phyloP scores from a whole-genome alignment of 2,329 filamentous ascomycete species.

The Cladosporium sphaerospermum region DNA sequence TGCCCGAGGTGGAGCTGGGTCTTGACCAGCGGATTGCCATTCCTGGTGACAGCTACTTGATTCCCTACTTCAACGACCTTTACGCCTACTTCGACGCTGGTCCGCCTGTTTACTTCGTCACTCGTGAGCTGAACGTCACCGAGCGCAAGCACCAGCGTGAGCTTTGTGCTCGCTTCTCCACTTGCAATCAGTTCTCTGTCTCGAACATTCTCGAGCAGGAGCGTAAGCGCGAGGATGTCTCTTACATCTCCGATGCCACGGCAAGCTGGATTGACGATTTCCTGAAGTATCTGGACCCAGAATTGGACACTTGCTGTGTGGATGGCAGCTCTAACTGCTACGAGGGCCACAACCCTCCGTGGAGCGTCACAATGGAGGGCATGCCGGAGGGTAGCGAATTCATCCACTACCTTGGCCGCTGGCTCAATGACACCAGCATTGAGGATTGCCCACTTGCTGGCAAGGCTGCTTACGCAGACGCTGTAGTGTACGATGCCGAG shows the following conservation, averaged over 20 bases:
- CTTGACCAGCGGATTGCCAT: conserved; percentile 93
- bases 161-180: conserved; percentile 84
- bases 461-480: conserved; percentile 77
- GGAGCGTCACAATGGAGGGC: conserved; percentile 82
- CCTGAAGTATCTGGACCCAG: conserved; percentile 92
- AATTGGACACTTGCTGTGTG: conserved; percentile 66
- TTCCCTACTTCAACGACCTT: conserved; percentile 92
- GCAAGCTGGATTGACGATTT: conserved; percentile 98
- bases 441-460: conserved; percentile 84
- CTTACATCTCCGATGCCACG: conserved; percentile 79
- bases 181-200: conserved; percentile 76
- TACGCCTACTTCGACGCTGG: conserved; percentile 88
- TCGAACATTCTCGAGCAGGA: conserved; percentile 91
- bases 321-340: conserved; percentile 65
- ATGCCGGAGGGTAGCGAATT: conserved; percentile 96
- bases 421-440: conserved; percentile 72
- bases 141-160: conserved; percentile 70
- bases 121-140: conserved; percentile 72
- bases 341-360: conserved; percentile 65
- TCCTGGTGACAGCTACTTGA: conserved; percentile 87
- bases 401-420: conserved; percentile 74
- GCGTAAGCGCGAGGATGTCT: conserved; percentile 78
- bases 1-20: conserved; percentile 79
- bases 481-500: conserved; percentile 69
- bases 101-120: conserved; percentile 94